Percentiles rank a stretch among this genome's conserved stretches.
Conservation (phyloP, 2,329 filamentous ascomycete genomes). For the Ophiosphaerella narmari region DNA sequence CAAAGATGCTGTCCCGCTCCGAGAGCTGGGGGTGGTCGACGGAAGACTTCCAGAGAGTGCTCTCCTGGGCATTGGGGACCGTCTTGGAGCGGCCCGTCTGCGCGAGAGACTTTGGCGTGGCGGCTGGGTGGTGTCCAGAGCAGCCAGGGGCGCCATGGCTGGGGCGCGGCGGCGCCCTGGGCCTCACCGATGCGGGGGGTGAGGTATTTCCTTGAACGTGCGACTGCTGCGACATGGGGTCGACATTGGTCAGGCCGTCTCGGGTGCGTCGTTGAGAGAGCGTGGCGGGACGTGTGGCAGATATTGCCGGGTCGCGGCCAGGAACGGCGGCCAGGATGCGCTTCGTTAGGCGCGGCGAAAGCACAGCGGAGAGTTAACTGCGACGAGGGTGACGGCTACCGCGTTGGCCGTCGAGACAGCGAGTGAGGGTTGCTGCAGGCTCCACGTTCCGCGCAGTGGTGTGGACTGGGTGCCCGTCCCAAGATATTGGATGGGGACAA, state of each 20-base stretch:
- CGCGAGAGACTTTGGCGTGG: slow-evolving; percentile 42
- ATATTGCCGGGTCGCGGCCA: slow-evolving; percentile 33
- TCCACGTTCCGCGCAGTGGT: slow-evolving; percentile 36
- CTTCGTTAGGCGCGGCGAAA: slow-evolving; percentile 25
- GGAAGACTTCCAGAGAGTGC: slow-evolving; percentile 41
- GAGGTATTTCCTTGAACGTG: slow-evolving; percentile 46
- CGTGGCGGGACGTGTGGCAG: slow-evolving; percentile 43
- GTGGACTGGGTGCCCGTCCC: slow-evolving; percentile 25
- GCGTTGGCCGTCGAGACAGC: slow-evolving; percentile 17
- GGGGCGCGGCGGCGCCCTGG: slow-evolving; percentile 33
- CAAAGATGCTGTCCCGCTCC: slow-evolving; percentile 67
- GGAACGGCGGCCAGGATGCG: slow-evolving; percentile 24
- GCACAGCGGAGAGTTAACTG: slow-evolving; percentile 25
- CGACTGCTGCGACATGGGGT: slow-evolving; percentile 49
- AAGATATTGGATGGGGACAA: slow-evolving; percentile 21
- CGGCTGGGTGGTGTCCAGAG: slow-evolving; percentile 17
- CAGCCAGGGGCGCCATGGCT: slow-evolving; percentile 25
- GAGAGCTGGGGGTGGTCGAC: slow-evolving; percentile 58
- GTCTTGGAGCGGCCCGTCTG: slow-evolving; percentile 47
- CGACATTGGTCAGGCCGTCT: slow-evolving; percentile 49
- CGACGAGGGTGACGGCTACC: slow-evolving; percentile 13
- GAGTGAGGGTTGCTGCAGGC: slow-evolving; percentile 27
- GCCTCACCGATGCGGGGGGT: slow-evolving; percentile 48
- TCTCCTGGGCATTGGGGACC: slow-evolving; percentile 39
- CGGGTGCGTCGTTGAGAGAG: slow-evolving; percentile 21